Evolutionary conservation across 306 rosid species (phyloP), one percentile per base, ranked within the genome.

Genomic region (Sphenostylis stenocarpa): DNA sequence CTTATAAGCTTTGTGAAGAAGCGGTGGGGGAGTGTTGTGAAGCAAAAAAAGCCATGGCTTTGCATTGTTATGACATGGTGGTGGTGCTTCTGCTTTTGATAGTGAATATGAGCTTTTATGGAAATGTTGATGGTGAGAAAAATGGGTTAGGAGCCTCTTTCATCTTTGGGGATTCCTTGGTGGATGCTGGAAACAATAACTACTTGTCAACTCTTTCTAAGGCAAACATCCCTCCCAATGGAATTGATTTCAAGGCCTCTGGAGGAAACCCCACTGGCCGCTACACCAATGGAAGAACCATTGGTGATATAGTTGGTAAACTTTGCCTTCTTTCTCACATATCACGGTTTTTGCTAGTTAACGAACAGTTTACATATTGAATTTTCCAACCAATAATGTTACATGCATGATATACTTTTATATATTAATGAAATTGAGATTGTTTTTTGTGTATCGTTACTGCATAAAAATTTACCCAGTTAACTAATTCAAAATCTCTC

Each of bases 131-230:
- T 47, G 89, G 85, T 47, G 61, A 82, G 21, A 78, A 76, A 17
- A 55, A 83, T 28, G 86, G 79, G 4, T 56, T 83, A 47, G 98
- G 93, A 70, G 97, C 97, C 61, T 95, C 97, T 41, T 95, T 89
- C 76, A 87, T 95, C 52, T 95, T 95, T 79, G 98, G 98, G 9
- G 98, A 95, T 71, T 95, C 98, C 15, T 85, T 92, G 31, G 98
- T 95, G 64, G 98, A 95, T 88, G 92, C 94, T 4, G 98, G 98
- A 56, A 95, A 95, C 16, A 95, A 95, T 60, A 95, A 95, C 86
- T 92, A 84, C 53, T 60, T 95, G 5, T 44, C 86, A 14, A 89
- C 97, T 6, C 83, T 95, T 82, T 95, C 98, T 0, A 95, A 87
- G 85, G 98, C 98, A 28, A 89, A 95, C 39, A 82, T 82, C 23